Percentiles rank a stretch among this genome's conserved stretches.
These are phyloP conservation scores for Achaetomiella virescens DNA, from an alignment of 495 filamentous ascomycete genomes.

Conservation along the genomic window DNA sequence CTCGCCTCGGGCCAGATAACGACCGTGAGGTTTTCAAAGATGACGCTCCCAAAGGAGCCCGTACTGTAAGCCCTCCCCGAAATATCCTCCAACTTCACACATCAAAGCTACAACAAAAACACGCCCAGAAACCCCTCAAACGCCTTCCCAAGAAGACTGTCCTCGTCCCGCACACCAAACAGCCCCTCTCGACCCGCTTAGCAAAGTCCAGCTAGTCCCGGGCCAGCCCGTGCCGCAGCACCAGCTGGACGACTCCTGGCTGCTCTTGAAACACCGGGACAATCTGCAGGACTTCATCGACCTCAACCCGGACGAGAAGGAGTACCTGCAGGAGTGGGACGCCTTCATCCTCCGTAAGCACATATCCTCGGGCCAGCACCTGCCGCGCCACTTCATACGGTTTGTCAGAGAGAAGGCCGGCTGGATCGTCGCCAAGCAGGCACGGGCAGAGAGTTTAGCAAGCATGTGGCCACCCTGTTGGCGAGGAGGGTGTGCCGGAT, in stretches of 20 bases:
- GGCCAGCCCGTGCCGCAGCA: constrained; percentile 39
- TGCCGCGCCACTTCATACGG: constrained; percentile 38
- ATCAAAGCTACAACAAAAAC: neutral
- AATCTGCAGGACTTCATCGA: constrained; percentile 47
- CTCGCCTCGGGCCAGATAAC: constrained; percentile 36
- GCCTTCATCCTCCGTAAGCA: constrained; percentile 41
- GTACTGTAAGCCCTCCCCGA: neutral
- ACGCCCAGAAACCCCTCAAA: constrained; percentile 2
- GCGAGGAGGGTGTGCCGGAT: constrained; percentile 36
- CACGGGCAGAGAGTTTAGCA: constrained; percentile 41
- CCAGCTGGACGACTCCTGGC: constrained; percentile 42
- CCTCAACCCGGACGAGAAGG: constrained; percentile 43
- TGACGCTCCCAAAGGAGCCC: neutral
- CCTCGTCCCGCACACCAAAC: constrained; percentile 41
- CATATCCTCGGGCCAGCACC: constrained; percentile 41
- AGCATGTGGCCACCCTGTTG: constrained; percentile 40
- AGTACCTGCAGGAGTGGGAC: constrained; percentile 49
- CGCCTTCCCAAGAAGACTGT: constrained; percentile 20
- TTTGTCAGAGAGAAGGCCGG: constrained; percentile 38
- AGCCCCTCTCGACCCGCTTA: constrained; percentile 45
- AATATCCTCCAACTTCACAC: neutral
- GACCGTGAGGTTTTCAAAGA: constrained; percentile 18
- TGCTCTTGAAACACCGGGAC: constrained; percentile 47
- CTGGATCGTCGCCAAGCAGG: constrained; percentile 38
- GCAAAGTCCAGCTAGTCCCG: constrained; percentile 42